A percentile compares a stretch with the other conserved stretches of the same genome.
phyloP scores from a whole-genome alignment of 805 yeast genomes.

The Barnettozyma wickerhamii region DNA sequence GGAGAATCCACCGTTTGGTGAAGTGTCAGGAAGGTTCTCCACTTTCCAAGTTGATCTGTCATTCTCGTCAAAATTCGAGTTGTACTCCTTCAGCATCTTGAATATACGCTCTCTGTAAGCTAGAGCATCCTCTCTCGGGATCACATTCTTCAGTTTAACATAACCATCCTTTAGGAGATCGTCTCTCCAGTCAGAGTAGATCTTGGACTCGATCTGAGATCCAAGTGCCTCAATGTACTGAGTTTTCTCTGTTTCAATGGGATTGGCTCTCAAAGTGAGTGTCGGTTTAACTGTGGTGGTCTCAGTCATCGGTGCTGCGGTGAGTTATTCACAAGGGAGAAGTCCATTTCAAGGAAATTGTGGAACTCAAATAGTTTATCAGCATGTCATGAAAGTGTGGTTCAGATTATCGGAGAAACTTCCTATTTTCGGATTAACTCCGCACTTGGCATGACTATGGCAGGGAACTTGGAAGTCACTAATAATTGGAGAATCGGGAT shows the following conservation, averaged over 20 bases:
- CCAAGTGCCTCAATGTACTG: slow-evolving; percentile 11
- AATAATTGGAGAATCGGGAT: too few species aligned
- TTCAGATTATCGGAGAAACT: too few species aligned
- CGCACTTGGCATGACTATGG: too few species aligned
- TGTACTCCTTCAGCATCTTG: slow-evolving; percentile 22
- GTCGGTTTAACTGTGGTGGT: not conserved
- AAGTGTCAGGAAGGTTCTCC: slow-evolving; percentile 27
- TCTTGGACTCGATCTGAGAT: slow-evolving; percentile 6
- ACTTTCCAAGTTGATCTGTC: slow-evolving; percentile 27
- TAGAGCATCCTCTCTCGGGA: slow-evolving; percentile 24
- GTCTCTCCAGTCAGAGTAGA: slow-evolving; percentile 28
- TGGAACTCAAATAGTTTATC: too few species aligned
- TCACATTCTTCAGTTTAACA: slow-evolving; percentile 29
- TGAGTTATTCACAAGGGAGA: too few species aligned
- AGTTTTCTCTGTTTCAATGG: slow-evolving; percentile 16
- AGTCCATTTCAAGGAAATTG: too few species aligned
- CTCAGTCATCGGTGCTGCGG: too few species aligned
- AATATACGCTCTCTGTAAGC: slow-evolving; percentile 22
- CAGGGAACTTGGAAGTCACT: too few species aligned
- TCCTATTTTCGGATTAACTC: too few species aligned
- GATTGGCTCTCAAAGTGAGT: slow-evolving; percentile 11
- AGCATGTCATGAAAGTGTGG: too few species aligned
- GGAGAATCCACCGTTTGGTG: slow-evolving; percentile 15
- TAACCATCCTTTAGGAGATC: slow-evolving; percentile 27
- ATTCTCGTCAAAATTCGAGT: slow-evolving; percentile 21